phyloP scores from a whole-genome alignment of 805 yeast species.

The Pichia pseudocactophila region DNA sequence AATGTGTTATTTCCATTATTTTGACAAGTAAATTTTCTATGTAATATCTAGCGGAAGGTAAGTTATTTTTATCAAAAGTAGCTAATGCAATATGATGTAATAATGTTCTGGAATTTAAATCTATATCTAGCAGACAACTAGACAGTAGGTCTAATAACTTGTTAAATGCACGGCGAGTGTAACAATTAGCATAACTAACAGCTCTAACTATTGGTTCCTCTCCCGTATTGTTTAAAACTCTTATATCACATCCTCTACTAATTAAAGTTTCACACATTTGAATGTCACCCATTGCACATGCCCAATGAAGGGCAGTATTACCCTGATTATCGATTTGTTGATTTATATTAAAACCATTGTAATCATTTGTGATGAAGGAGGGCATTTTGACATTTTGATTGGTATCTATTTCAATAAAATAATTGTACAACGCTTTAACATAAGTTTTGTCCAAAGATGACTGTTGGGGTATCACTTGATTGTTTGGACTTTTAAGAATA shows the following conservation, averaged over 20 bases:
- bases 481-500: neutral
- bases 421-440: slow-evolving; percentile 8
- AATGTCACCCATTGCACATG: slow-evolving; percentile 87
- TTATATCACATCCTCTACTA: slow-evolving; percentile 64
- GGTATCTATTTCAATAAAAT: slow-evolving; percentile 9
- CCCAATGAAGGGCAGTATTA: slow-evolving; percentile 95
- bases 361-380: slow-evolving; percentile 53
- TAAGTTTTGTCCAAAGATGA: slow-evolving; percentile 8
- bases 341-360: slow-evolving; percentile 54
- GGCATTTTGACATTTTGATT: slow-evolving; percentile 37
- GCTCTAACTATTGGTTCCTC: slow-evolving; percentile 84
- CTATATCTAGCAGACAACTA: slow-evolving; percentile 71
- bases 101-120: slow-evolving; percentile 64
- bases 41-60: slow-evolving; percentile 78
- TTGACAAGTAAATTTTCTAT: slow-evolving; percentile 68
- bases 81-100: slow-evolving; percentile 78
- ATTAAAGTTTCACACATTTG: slow-evolving; percentile 68
- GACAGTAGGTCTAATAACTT: slow-evolving; percentile 66
- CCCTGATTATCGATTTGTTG: slow-evolving; percentile 90
- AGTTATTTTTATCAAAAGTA: slow-evolving; percentile 54
- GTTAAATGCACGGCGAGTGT: slow-evolving; percentile 71
- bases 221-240: slow-evolving; percentile 56
- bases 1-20: slow-evolving; percentile 49
- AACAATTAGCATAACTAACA: slow-evolving; percentile 82
- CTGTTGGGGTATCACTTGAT: neutral